Conservation (phyloP, 345 rosid genomes). For the Pistacia atlantica region DNA sequence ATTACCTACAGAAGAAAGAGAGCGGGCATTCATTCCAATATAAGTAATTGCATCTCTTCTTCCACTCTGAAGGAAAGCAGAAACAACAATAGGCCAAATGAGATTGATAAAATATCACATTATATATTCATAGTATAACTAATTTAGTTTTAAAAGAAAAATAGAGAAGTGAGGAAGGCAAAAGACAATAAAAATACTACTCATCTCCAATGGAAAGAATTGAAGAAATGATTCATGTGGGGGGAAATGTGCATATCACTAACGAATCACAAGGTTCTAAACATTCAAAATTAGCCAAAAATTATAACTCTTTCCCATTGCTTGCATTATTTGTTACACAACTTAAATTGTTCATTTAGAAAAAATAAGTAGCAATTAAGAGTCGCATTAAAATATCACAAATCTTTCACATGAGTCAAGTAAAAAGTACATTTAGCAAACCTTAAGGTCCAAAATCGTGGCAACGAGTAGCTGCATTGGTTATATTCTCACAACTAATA, state of each 20-base stretch:
- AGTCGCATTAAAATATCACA: background rate
- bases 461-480: background rate
- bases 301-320: background rate
- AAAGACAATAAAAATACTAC: background rate
- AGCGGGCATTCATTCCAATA: conserved; percentile 28
- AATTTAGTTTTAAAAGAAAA: background rate
- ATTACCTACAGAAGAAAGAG: conserved; percentile 53
- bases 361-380: background rate
- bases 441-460: background rate
- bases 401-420: background rate
- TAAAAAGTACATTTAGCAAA: background rate
- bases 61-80: conserved; percentile 25
- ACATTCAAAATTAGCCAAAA: background rate
- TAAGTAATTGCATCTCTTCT: conserved; percentile 29
- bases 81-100: background rate
- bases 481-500: background rate
- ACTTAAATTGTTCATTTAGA: background rate
- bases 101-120: background rate
- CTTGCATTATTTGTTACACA: background rate
- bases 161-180: background rate
- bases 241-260: background rate
- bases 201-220: background rate
- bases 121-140: background rate
- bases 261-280: background rate
- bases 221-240: background rate